Conservation (phyloP, 768 basidiomycete genomes). For the Guyanaporus albipodus region DNA sequence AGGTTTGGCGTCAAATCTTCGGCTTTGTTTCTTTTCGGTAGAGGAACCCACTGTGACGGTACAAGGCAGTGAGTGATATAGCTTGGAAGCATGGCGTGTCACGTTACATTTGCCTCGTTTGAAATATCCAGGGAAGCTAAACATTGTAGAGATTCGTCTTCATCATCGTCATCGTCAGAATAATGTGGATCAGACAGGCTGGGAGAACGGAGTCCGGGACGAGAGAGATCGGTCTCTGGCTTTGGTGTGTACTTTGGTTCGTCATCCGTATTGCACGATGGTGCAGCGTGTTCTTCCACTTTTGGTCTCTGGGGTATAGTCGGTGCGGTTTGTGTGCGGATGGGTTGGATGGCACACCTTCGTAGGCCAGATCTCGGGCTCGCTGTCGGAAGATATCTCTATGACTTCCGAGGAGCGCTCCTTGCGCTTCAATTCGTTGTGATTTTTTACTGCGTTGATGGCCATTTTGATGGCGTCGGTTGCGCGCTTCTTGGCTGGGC, state of each 20-base stretch:
- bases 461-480: slow-evolving; percentile 17
- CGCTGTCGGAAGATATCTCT: slow-evolving; percentile 31
- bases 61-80: slow-evolving; percentile 2
- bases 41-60: slow-evolving; percentile 23
- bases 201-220: slow-evolving; percentile 4
- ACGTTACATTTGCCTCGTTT: slow-evolving; percentile 28
- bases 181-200: background rate
- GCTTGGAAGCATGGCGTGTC: background rate
- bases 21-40: slow-evolving; percentile 28
- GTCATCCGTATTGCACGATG: background rate
- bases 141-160: slow-evolving; percentile 22
- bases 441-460: slow-evolving; percentile 4
- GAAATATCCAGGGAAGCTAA: slow-evolving; percentile 29
- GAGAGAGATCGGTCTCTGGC: slow-evolving; percentile 2
- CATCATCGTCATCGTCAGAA: slow-evolving; percentile 19
- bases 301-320: slow-evolving; percentile 20
- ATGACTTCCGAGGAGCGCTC: slow-evolving; percentile 14
- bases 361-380: slow-evolving; percentile 15
- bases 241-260: background rate
- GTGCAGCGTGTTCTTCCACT: background rate
- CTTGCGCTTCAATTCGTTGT: slow-evolving; percentile 23
- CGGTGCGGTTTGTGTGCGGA: background rate
- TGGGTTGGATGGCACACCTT: slow-evolving; percentile 16
- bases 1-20: slow-evolving; percentile 27
- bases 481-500: slow-evolving; percentile 21